Conservation (phyloP, 1,284 basidiomycete genomes). For the Fomes fomentarius region DNA sequence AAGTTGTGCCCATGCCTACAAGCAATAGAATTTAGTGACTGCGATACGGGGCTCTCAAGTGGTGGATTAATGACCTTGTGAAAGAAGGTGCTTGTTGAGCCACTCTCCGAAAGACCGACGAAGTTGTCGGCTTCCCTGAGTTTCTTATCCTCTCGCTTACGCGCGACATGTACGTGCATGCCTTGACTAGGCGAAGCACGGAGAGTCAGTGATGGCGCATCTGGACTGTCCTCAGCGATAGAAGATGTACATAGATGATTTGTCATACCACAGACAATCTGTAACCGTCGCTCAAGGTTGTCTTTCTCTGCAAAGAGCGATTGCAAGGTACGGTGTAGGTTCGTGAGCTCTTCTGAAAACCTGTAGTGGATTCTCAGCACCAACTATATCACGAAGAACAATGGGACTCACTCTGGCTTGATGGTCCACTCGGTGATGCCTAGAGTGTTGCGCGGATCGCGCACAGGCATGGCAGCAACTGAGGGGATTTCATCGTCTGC, state of each 20-base stretch:
- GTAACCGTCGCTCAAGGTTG: constrained; percentile 57
- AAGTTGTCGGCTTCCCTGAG: constrained; percentile 55
- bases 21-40: constrained; percentile 5
- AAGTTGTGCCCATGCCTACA: constrained; percentile 77
- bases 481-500: constrained; percentile 9
- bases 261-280: constrained; percentile 53
- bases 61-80: constrained; percentile 52
- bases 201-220: constrained; percentile 70
- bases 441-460: constrained; percentile 24
- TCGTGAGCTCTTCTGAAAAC: constrained; percentile 63
- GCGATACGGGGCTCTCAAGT: background rate
- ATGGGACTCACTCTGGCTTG: constrained; percentile 64
- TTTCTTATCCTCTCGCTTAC: constrained; percentile 59
- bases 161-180: constrained; percentile 73
- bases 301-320: constrained; percentile 50
- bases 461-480: constrained; percentile 12
- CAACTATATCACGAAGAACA: constrained; percentile 4
- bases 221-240: constrained; percentile 39
- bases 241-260: background rate
- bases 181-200: constrained; percentile 70
- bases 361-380: constrained; percentile 42
- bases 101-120: constrained; percentile 59
- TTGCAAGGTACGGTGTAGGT: constrained; percentile 56
- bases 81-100: constrained; percentile 72
- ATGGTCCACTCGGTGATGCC: constrained; percentile 55